Evolutionary conservation across 2,329 filamentous ascomycete genomes (phyloP).

Genomic region (Aspergillus caelatus): DNA sequence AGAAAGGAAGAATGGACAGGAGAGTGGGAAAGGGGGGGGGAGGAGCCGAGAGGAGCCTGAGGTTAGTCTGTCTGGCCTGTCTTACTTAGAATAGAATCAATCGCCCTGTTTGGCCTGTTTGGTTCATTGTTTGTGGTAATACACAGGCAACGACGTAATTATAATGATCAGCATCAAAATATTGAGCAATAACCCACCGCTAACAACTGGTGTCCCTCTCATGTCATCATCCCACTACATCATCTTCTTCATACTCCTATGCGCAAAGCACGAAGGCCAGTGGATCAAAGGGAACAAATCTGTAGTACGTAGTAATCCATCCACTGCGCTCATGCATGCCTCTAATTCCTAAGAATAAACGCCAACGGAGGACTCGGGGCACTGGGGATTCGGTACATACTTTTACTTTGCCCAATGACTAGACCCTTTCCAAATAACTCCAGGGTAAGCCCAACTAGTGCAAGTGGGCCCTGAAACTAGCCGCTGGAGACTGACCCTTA

Average conservation of each 20-base stretch:
- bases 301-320: not conserved
- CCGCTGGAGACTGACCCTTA: not conserved
- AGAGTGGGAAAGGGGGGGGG: constrained; percentile 9
- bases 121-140: not conserved
- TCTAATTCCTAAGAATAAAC: not conserved
- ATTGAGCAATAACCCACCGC: not conserved
- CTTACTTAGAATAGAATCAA: constrained; percentile 1
- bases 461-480: not conserved
- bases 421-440: not conserved
- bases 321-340: not conserved
- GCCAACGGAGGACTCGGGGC: not conserved
- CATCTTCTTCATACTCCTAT: not conserved
- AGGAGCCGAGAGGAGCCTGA: not conserved
- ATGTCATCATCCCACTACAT: not conserved
- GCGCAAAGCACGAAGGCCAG: not conserved
- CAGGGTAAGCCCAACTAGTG: not conserved
- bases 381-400: not conserved
- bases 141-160: not conserved
- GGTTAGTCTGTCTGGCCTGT: not conserved
- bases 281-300: not conserved
- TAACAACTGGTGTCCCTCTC: not conserved
- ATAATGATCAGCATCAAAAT: not conserved
- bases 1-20: constrained; percentile 14
- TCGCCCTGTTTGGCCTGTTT: constrained; percentile 1
- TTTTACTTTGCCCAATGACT: not conserved